Base-by-base conservation (phyloP, 2,329 filamentous ascomycete species). In the Fusarium falciforme region DNA sequence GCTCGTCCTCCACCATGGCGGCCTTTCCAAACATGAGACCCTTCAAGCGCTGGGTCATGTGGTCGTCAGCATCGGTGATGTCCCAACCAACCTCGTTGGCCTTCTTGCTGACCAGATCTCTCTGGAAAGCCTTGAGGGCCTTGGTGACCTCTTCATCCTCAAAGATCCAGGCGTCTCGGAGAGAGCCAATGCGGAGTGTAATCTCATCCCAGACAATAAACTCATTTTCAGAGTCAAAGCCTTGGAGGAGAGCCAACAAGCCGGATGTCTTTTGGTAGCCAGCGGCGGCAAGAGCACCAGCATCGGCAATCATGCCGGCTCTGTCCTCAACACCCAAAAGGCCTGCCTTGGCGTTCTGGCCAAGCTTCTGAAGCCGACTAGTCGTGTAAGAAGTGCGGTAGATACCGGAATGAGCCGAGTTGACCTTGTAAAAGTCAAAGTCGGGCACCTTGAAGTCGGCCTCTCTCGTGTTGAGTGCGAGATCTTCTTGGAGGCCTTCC, bases 151-250 rank as follows among this genome's bases (percentile, higher is more conserved):
- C 87, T 70, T 92, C 83, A 67, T 97, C 93, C 82, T 98, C 94
- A 52, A 83, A 83, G 74, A 96, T 87, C 95, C 95, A 98, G 9
- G 96, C 93, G 62, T 89, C 89, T 76, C 95, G 93, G 38, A 98
- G 89, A n/a, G 91, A 88, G 27, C 89, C 90, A 68, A 98, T 89
- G 55, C 95, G 92, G 54, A 93, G 89, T 59, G 95, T 89, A 68
- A 98, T 94, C 83, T 98, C 95, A 76, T 94, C 95, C 96, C 96
- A 98, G 4, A 98, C 96, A 42, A 98, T 94, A 75, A 95, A 98
- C 78, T 97, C 94, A 1, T 91, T 87, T 85, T 98, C 96, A 2
- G 91, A 88, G 79, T 92, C 90, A 80, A 98, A 96, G 59, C 93
- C 92, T 82, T 97, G 93, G 64, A 98, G 88, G 16, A 98, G 88